phyloP scores from a whole-genome alignment of 306 rosid species.

The Ochetophila trinervis region DNA sequence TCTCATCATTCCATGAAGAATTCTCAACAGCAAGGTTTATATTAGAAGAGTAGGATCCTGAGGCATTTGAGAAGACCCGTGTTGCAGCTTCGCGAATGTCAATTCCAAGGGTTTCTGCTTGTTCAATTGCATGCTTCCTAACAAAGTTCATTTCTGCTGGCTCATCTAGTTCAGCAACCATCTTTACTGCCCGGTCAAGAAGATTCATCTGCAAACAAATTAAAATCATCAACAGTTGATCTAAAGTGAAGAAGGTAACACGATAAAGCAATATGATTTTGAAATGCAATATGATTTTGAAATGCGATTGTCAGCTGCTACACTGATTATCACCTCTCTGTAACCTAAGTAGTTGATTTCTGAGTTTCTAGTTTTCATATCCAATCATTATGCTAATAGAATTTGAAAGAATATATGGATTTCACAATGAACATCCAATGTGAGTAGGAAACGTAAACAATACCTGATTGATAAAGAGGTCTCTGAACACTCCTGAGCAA shows the following conservation, averaged over 20 bases:
- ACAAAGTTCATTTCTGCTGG: conserved; percentile 75
- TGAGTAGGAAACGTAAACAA: neutral
- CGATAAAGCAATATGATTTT: neutral
- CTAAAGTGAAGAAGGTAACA: neutral
- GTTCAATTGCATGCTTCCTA: conserved; percentile 88
- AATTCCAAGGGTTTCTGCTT: conserved; percentile 76
- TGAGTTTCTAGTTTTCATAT: neutral
- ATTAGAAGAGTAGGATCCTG: conserved; percentile 97
- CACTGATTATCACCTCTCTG: neutral
- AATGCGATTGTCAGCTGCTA: neutral
- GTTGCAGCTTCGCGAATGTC: conserved; percentile 98
- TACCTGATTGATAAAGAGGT: conserved; percentile 99
- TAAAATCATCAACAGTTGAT: conserved; percentile 14
- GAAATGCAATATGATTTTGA: neutral
- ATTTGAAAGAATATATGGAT: too few species aligned
- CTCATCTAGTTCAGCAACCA: conserved; percentile 97
- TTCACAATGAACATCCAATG: neutral
- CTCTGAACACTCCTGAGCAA: conserved; percentile 98
- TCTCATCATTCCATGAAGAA: conserved; percentile 97
- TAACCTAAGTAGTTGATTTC: too few species aligned
- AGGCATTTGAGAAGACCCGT: conserved; percentile 88
- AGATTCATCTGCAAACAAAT: conserved; percentile 76
- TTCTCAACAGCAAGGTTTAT: conserved; percentile 95
- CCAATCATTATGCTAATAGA: too few species aligned
- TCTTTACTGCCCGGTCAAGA: conserved; percentile 92